Conservation (phyloP, 257 asterid genomes). For the Petunia axillaris region DNA sequence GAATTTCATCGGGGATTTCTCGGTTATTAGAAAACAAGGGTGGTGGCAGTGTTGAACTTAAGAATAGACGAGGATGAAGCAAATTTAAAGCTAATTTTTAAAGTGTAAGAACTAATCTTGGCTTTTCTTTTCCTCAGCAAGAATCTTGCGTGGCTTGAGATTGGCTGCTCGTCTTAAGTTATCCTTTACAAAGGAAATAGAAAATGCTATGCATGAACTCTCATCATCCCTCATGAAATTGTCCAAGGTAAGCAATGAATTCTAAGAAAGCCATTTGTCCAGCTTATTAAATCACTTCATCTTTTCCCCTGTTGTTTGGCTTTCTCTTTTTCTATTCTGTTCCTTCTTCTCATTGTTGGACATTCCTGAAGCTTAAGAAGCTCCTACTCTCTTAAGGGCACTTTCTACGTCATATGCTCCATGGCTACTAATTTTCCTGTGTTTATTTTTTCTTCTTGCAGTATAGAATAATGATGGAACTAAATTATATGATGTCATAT, state of each 20-base stretch:
- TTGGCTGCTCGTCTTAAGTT: constrained; percentile 94
- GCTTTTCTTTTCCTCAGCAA: constrained; percentile 53
- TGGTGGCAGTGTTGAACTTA: background rate
- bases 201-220: constrained; percentile 62
- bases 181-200: constrained; percentile 74
- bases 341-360: constrained; percentile 9
- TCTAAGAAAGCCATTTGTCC: background rate
- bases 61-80: background rate
- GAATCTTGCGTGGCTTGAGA: constrained; percentile 94
- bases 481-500: constrained; percentile 88
- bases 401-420: constrained; percentile 18
- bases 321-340: constrained; percentile 4
- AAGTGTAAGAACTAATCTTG: constrained; percentile 17
- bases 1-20: no score
- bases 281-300: background rate
- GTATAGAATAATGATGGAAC: constrained; percentile 75
- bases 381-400: background rate
- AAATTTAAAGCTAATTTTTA: constrained; percentile 1
- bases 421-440: background rate
- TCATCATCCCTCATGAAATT: constrained; percentile 59
- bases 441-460: constrained; percentile 36
- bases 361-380: constrained; percentile 13
- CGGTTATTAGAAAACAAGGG: no score
- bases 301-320: background rate
- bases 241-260: constrained; percentile 46